These are phyloP conservation scores for Colletotrichum euphorbiae DNA, from an alignment of 2,329 filamentous ascomycete genomes.

Conservation along the genomic window DNA sequence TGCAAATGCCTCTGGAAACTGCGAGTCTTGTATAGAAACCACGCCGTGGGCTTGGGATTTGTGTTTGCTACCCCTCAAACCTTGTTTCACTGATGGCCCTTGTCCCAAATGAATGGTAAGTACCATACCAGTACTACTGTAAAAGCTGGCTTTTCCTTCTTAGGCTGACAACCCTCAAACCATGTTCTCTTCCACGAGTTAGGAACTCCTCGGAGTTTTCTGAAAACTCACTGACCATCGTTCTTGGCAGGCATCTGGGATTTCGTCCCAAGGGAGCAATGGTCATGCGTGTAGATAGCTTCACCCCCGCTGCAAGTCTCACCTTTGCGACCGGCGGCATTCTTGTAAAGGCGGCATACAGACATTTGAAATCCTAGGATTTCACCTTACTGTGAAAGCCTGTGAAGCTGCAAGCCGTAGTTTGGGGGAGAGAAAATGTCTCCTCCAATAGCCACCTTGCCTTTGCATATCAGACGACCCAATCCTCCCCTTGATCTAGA, in stretches of 20 bases:
- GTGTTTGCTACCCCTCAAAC: slow-evolving; percentile 10
- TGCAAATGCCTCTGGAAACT: no score
- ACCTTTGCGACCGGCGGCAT: not conserved
- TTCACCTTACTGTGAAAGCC: no score
- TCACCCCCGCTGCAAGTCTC: not conserved
- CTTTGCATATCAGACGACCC: no score
- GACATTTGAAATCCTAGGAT: not conserved
- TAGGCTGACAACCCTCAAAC: not conserved
- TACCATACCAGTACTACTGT: not conserved
- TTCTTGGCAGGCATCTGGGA: not conserved
- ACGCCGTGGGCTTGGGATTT: not conserved
- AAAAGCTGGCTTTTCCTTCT: not conserved
- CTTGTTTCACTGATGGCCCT: not conserved
- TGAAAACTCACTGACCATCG: not conserved
- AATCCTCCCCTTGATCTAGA: no score
- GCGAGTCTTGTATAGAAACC: not conserved
- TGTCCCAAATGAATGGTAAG: not conserved
- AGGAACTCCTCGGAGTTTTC: not conserved
- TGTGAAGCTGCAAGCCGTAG: no score
- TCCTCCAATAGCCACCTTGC: no score
- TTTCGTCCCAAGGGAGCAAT: not conserved
- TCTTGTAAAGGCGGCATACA: not conserved
- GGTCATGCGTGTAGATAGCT: not conserved
- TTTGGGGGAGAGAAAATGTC: no score
- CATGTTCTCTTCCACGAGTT: not conserved